phyloP scores from a whole-genome alignment of 2,329 filamentous ascomycete genomes.

The Zasmidium citrigriseum region DNA sequence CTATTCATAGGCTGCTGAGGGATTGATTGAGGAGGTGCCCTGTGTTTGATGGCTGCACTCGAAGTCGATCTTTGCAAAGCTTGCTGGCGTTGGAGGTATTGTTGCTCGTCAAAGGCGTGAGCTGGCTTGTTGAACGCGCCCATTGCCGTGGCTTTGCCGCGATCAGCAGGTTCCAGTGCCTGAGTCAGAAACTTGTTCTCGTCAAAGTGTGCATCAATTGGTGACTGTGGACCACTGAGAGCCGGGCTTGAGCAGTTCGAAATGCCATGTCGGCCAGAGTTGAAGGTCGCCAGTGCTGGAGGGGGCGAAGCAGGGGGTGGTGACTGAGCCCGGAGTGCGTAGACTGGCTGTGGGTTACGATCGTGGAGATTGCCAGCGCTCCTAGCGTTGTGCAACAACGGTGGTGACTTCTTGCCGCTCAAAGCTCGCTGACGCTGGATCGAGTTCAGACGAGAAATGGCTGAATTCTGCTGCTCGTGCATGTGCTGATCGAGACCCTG shows the following conservation, averaged over 20 bases:
- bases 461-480: conserved; percentile 76
- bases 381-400: conserved; percentile 33
- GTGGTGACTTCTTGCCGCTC: conserved; percentile 51
- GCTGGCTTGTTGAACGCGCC: conserved; percentile 71
- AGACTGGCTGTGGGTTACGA: conserved; percentile 33
- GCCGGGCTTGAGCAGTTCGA: conserved; percentile 43
- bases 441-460: conserved; percentile 77
- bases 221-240: conserved; percentile 43
- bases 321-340: conserved; percentile 39
- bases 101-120: conserved; percentile 78
- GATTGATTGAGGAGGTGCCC: conserved; percentile 11
- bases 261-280: conserved; percentile 36
- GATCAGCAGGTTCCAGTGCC: conserved; percentile 72
- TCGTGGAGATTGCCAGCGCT: conserved; percentile 70
- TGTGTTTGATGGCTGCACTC: conserved; percentile 21
- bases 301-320: conserved; percentile 41
- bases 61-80: conserved; percentile 66
- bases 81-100: conserved; percentile 78
- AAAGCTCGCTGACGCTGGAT: conserved; percentile 64
- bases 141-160: conserved; percentile 77
- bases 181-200: conserved; percentile 63
- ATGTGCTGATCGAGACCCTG: conserved; percentile 77
- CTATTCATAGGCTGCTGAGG: conserved; percentile 22
- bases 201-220: conserved; percentile 64
- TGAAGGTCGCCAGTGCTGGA: conserved; percentile 38